Conservation (phyloP, 169 alveolate genomes). For the Amoebophrya sp. region DNA sequence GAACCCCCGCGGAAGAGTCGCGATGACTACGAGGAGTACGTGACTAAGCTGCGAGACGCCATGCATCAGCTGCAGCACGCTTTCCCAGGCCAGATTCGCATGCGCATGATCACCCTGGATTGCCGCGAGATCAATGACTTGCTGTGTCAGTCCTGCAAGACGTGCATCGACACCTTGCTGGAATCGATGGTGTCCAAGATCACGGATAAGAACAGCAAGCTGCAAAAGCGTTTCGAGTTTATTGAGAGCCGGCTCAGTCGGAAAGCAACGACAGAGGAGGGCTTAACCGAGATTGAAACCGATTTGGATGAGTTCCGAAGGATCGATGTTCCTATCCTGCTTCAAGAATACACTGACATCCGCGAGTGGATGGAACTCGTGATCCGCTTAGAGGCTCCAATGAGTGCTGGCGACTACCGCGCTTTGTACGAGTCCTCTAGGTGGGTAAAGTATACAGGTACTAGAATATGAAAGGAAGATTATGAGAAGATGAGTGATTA, state of each 20-base stretch:
- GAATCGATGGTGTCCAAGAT: conserved; percentile 33
- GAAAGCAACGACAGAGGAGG: conserved; percentile 42
- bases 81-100: conserved; percentile 27
- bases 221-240: conserved; percentile 39
- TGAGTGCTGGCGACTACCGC: conserved; percentile 37
- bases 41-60: conserved; percentile 39
- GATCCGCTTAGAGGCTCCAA: conserved; percentile 12
- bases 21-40: conserved; percentile 35
- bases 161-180: conserved; percentile 41
- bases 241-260: conserved; percentile 41
- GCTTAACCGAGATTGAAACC: conserved; percentile 39
- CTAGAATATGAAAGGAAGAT: neutral
- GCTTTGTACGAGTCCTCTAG: conserved; percentile 36
- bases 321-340: conserved; percentile 33
- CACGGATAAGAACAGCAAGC: conserved; percentile 36
- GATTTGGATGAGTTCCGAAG: conserved; percentile 39
- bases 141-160: conserved; percentile 41
- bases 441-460: neutral
- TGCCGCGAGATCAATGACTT: conserved; percentile 34
- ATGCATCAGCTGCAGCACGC: conserved; percentile 4
- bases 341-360: conserved; percentile 38
- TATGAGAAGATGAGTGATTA: neutral
- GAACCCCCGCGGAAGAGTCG: conserved; percentile 36
- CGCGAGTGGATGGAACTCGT: neutral
- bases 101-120: conserved; percentile 41